Evolutionary conservation across 768 basidiomycete genomes (phyloP), one percentile per base, ranked within the genome.

Genomic region (Hemileccinum rubropunctum): DNA sequence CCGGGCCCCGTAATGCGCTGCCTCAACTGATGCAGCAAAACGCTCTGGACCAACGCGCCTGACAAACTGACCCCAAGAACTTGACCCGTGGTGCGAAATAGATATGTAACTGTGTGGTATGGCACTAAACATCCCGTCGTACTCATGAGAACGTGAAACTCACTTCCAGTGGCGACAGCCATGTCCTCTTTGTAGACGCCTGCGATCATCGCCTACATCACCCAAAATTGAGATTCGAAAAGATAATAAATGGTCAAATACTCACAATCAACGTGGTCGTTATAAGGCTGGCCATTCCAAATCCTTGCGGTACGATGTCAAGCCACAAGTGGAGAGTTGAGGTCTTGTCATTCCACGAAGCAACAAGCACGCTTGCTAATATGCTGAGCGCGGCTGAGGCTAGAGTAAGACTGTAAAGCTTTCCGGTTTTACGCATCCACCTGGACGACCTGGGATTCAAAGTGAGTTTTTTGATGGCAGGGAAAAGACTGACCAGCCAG

Each of bases 61-160:
- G 84, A 85, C 40, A 95, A 73, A 59, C 90, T 89, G 47, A 99
- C 95, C 32, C 95, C 97, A 47, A 98, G 77, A 20, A 97, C 97
- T 73, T 98, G 95, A 3, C 95, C 95, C 15, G 91, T 88, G 8
- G 92, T 94, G 55, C 95, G 76, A 75, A 95, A 95, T 41, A 97
- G 76, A 69, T 98, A 98, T 28, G 89, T 90, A 60, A 95, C 93
- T 95, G 58, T 15, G 41, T 36, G 47, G 26, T n/a, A 41, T 38
- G 18, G 5, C 23, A n/a, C 45, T 47, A 33, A 62, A 53, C 47
- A 42, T 32, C 20, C 28, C 11, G n/a, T 43, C 37, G 52, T 44
- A 32, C 21, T 34, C 48, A 36, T 47, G 48, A 44, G 43, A 53
- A 54, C 30, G 44, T 47, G 47, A 26, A 56, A 75, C 88, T 73